phyloP scores from a whole-genome alignment of 2,329 filamentous ascomycete species.

The Verticillium nubilum region DNA sequence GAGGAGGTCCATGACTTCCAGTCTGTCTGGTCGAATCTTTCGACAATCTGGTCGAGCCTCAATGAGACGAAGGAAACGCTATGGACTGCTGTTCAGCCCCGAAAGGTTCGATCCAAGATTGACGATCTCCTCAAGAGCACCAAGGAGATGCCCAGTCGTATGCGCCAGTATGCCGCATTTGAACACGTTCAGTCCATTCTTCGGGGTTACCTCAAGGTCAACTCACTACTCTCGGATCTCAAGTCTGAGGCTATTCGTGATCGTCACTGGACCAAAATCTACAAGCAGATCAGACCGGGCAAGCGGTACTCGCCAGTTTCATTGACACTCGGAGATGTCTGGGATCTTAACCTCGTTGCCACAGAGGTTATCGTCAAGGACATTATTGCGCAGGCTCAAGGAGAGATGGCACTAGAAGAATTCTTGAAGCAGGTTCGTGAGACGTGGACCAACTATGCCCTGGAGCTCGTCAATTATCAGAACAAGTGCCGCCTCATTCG shows the following conservation, averaged over 20 bases:
- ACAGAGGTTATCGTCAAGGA: constrained; percentile 86
- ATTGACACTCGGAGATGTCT: constrained; percentile 96
- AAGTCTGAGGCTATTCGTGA: constrained; percentile 96
- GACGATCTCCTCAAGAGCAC: constrained; percentile 95
- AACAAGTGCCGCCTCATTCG: constrained; percentile 96
- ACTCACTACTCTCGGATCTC: constrained; percentile 78
- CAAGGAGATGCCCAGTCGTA: constrained; percentile 97
- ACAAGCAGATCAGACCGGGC: constrained; percentile 87
- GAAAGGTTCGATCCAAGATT: constrained; percentile 84
- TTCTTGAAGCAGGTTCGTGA: constrained; percentile 95
- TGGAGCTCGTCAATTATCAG: constrained; percentile 95
- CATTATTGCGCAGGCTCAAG: constrained; percentile 92
- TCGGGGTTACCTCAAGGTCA: constrained; percentile 84
- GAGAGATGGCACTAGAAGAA: constrained; percentile 97
- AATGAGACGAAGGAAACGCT: constrained; percentile 88
- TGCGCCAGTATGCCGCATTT: constrained; percentile 99
- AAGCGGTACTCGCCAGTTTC: constrained; percentile 92
- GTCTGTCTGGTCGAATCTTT: constrained; percentile 93
- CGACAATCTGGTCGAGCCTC: constrained; percentile 93
- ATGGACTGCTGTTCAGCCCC: constrained; percentile 93
- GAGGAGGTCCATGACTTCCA: constrained; percentile 99
- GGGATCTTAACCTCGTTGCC: constrained; percentile 87
- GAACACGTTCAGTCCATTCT: constrained; percentile 94
- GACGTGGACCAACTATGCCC: constrained; percentile 90
- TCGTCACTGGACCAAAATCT: constrained; percentile 96